Conservation (phyloP, 2,329 filamentous ascomycete genomes). For the Apiospora rasikravindrae region DNA sequence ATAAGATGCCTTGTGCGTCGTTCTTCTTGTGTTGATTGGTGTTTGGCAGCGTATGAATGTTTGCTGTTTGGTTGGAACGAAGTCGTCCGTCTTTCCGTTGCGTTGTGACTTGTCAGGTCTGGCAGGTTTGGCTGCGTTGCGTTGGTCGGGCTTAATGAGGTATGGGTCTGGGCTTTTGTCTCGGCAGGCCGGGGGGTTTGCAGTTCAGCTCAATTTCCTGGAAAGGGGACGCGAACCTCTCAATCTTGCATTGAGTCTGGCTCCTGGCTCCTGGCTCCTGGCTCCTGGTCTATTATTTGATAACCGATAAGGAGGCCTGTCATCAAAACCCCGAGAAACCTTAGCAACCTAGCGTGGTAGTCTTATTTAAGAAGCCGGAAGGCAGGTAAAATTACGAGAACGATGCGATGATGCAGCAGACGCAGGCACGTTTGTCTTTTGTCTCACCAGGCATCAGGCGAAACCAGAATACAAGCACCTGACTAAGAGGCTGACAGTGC, state of each 20-base stretch:
- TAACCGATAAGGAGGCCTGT: slow-evolving; percentile 12
- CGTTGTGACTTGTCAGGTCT: slow-evolving; percentile 8
- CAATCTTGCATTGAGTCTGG: slow-evolving; percentile 14
- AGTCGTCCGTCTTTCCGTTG: neutral
- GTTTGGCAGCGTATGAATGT: neutral
- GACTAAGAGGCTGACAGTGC: neutral
- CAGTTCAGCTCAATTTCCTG: slow-evolving; percentile 3
- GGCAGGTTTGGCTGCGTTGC: slow-evolving; percentile 2
- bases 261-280: no score
- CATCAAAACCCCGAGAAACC: slow-evolving; percentile 10
- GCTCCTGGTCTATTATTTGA: neutral
- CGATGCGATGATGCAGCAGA: neutral
- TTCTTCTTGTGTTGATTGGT: neutral
- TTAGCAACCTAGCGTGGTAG: neutral
- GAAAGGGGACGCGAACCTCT: slow-evolving; percentile 15
- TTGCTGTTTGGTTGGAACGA: slow-evolving; percentile 13
- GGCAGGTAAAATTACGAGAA: neutral
- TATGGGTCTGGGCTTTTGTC: slow-evolving; percentile 6
- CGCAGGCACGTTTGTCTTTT: slow-evolving; percentile 12
- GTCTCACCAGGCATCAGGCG: slow-evolving; percentile 15
- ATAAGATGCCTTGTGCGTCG: neutral
- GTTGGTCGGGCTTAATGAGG: slow-evolving; percentile 12
- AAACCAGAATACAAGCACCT: slow-evolving; percentile 15
- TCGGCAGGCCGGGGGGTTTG: slow-evolving; percentile 10
- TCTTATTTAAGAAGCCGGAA: neutral